Evolutionary conservation across 1,139 yeast species (phyloP).

Genomic region (Kodamaea alishanica): DNA sequence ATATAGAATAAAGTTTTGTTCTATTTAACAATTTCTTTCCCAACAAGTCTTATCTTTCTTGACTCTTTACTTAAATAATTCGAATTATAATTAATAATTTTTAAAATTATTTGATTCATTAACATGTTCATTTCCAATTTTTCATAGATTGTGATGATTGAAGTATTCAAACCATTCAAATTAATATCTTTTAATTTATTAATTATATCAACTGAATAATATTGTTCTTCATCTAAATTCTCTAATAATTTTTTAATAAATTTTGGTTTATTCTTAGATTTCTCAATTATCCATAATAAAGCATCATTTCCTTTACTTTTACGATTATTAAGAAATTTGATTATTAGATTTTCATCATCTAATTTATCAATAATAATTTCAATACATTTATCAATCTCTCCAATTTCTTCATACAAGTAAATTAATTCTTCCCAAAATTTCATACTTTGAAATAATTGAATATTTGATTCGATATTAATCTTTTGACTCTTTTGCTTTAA

Average conservation of each 20-base stretch:
- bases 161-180: conserved; percentile 61
- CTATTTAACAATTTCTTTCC: conserved; percentile 1
- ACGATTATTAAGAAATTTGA: conserved; percentile 55
- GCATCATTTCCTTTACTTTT: conserved; percentile 64
- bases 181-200: conserved; percentile 32
- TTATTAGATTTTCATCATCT: conserved; percentile 77
- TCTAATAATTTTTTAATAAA: conserved; percentile 75
- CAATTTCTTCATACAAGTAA: conserved; percentile 76
- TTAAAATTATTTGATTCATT: conserved; percentile 57
- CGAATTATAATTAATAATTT: conserved; percentile 39
- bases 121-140: conserved; percentile 61
- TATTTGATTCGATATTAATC: conserved; percentile 7
- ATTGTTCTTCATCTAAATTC: conserved; percentile 55
- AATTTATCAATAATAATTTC: conserved; percentile 70
- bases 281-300: conserved; percentile 77
- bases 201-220: conserved; percentile 9
- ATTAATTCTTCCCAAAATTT: conserved; percentile 63
- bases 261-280: conserved; percentile 67
- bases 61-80: conserved; percentile 7
- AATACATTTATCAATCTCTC: conserved; percentile 74
- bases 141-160: conserved; percentile 59
- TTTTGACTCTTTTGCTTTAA: conserved; percentile 34
- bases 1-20: neutral
- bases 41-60: conserved; percentile 6
- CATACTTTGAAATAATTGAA: conserved; percentile 21